Evolutionary conservation across 108 stramenopile genomes (phyloP).

Genomic region (Skeletonema costatum): DNA sequence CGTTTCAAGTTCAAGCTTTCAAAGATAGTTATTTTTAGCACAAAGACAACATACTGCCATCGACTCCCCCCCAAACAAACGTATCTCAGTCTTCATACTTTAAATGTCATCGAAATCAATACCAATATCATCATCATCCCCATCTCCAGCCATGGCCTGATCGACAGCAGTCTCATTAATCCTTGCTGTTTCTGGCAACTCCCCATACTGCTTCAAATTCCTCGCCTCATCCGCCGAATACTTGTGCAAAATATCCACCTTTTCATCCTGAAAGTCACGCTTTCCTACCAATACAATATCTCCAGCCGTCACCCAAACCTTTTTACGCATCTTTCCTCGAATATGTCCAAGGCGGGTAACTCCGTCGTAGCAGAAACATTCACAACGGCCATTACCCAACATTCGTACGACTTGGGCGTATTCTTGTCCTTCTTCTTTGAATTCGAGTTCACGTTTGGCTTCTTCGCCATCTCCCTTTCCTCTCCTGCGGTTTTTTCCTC

Average conservation of each 20-base stretch:
- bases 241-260: slow-evolving; percentile 99
- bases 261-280: slow-evolving; percentile 99
- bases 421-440: slow-evolving; percentile 97
- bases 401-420: slow-evolving; percentile 96
- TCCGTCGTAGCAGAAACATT: slow-evolving; percentile 99
- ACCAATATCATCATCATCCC: slow-evolving; percentile 92
- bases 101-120: slow-evolving; percentile 96
- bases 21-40: not conserved
- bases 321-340: slow-evolving; percentile 99
- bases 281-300: slow-evolving; percentile 98
- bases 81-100: slow-evolving; percentile 9
- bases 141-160: slow-evolving; percentile 97
- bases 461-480: slow-evolving; percentile 99
- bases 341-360: slow-evolving; percentile 98
- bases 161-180: slow-evolving; percentile 99
- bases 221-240: slow-evolving; percentile 99
- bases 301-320: slow-evolving; percentile 97
- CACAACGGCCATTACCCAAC: slow-evolving; percentile 98
- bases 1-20: not conserved
- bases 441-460: slow-evolving; percentile 98
- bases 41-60: not conserved
- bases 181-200: slow-evolving; percentile 97
- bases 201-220: slow-evolving; percentile 98
- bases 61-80: slow-evolving; percentile 1
- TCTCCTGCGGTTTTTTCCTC: slow-evolving; percentile 98